These are phyloP conservation scores for Bipolaris cookei DNA, from an alignment of 2,329 filamentous ascomycete species.

Conservation along the genomic window DNA sequence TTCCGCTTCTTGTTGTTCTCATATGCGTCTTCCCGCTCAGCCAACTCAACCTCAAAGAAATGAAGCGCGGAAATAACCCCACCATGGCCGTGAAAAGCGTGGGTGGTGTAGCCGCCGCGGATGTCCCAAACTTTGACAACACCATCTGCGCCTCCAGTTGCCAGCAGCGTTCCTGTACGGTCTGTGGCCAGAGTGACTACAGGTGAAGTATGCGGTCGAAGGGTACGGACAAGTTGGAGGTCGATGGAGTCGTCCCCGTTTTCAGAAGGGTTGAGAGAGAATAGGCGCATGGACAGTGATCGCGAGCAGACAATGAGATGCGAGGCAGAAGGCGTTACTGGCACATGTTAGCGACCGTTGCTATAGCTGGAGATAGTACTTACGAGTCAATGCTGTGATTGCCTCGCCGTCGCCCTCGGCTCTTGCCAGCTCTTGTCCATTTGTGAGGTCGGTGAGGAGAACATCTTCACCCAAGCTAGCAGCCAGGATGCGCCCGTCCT, in stretches of 20 bases:
- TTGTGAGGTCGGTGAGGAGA: constrained; percentile 82
- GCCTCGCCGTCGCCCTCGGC: constrained; percentile 81
- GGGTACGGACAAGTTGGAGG: constrained; percentile 72
- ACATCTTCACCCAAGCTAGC: constrained; percentile 92
- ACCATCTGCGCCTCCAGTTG: constrained; percentile 91
- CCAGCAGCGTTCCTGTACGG: constrained; percentile 83
- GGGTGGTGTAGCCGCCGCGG: constrained; percentile 84
- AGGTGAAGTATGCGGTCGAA: constrained; percentile 90
- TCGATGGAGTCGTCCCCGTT: constrained; percentile 63
- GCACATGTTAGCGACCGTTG: constrained; percentile 24
- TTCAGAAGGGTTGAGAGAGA: constrained; percentile 68
- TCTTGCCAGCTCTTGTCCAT: constrained; percentile 79
- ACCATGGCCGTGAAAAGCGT: constrained; percentile 92
- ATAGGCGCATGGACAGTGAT: constrained; percentile 95
- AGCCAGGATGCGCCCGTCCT: constrained; percentile 80
- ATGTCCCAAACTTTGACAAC: constrained; percentile 98
- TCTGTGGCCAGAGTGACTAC: constrained; percentile 88
- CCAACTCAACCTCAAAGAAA: constrained; percentile 78
- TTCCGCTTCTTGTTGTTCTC: constrained; percentile 48
- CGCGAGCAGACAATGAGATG: constrained; percentile 91
- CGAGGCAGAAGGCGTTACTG: constrained; percentile 85
- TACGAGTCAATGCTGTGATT: constrained; percentile 75
- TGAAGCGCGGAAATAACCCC: constrained; percentile 88
- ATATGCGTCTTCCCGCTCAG: constrained; percentile 54
- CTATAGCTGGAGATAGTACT: constrained; percentile 14